Evolutionary conservation across 2,329 filamentous ascomycete species (phyloP), one percentile per base, ranked within the genome.

Genomic region (Scytalidium lignicola): DNA sequence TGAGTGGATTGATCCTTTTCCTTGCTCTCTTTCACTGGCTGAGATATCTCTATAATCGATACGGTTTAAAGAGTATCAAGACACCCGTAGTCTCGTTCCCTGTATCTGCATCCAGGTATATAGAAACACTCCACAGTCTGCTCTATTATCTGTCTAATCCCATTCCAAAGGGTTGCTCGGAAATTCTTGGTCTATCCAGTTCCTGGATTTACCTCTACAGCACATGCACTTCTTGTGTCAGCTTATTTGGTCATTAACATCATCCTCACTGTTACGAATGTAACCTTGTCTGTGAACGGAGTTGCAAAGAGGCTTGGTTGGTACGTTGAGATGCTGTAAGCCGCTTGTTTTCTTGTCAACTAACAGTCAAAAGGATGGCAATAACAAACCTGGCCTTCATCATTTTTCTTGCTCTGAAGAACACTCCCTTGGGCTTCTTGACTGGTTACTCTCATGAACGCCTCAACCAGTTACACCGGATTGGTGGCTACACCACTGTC

Each of bases 381-480:
- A 58, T 70, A 12, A 66, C 59, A 26, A 83, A 83, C 55, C 60
- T 80, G 23, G 63, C 68, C 12, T 63, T 83, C 15, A 69, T 79
- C 12, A 66, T 80, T 12, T 74, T 82, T 44, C 65, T 83, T 15
- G 70, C 74, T 1, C 66, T 83, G 40, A 82, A 81, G 56, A 81
- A 82, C 57, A 82, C 79, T 0, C 80, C 79, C 0, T 61, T 83
- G 17, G 74, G 74, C 0, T 72, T 73, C 51, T 54, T 83, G 10
- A 75, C 74, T 1, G 65, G 71, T 1, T 77, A 74, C 57, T 81
- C 78, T 4, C 79, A 83, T 59, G 79, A 83, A 51, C 71, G 76
- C 18, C 71, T 83, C 46, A 82, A 81, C 56, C 69, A 75, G 44
- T 67, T 83, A 2, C 80, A 83, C 55, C 74, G 75, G 50, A 65